phyloP scores from a whole-genome alignment of 2,329 filamentous ascomycete species.

The Colletotrichum cereale region DNA sequence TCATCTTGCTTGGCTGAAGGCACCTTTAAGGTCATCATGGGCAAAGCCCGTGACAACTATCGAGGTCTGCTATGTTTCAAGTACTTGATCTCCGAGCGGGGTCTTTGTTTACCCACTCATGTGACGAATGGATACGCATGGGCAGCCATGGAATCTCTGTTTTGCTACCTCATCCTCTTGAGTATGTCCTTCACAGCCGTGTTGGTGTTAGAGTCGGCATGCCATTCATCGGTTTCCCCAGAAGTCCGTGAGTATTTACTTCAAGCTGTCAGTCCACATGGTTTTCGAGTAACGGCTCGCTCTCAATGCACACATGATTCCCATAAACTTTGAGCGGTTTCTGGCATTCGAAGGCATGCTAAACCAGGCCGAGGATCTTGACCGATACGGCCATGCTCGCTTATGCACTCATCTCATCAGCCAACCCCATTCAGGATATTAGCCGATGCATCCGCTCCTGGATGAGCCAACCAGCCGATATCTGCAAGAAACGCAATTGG shows the following conservation, averaged over 20 bases:
- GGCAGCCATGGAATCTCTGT: neutral
- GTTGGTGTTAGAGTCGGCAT: neutral
- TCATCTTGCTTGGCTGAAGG: neutral
- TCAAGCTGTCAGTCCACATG: neutral
- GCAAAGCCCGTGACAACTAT: neutral
- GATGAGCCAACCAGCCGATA: neutral
- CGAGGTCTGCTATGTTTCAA: neutral
- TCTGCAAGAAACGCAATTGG: conserved; percentile 10
- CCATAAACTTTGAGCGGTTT: neutral
- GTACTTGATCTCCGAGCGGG: neutral
- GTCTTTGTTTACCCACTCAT: neutral
- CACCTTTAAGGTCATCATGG: neutral
- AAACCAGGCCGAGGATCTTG: neutral
- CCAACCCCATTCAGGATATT: neutral
- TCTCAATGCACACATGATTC: neutral
- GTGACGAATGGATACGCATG: neutral
- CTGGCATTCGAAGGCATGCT: neutral
- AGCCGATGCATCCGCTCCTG: conserved; percentile 1
- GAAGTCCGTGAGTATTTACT: neutral
- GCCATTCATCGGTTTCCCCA: neutral
- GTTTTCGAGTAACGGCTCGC: neutral
- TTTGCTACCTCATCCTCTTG: neutral
- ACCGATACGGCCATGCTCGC: neutral
- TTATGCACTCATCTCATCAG: neutral
- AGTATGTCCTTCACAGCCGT: neutral